A percentile compares a stretch with the other conserved stretches of the same genome.
Conservation (phyloP, 768 basidiomycete species). For the Collybia sp. region DNA sequence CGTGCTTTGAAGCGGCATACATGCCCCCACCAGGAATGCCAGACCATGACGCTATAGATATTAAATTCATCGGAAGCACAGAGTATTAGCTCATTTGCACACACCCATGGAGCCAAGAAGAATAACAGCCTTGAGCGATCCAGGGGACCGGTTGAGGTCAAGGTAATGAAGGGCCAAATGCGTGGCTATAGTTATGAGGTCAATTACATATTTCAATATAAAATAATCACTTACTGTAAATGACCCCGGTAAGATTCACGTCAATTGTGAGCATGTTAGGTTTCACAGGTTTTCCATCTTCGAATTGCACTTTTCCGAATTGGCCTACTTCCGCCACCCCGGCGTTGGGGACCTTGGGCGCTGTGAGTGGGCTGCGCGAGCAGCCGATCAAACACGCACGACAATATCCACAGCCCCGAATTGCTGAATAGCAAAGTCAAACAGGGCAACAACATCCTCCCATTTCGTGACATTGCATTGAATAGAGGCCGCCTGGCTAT, state of each 20-base stretch:
- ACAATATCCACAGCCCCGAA: conserved; percentile 52
- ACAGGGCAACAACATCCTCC: conserved; percentile 49
- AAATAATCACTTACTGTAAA: conserved; percentile 37
- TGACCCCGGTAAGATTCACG: conserved; percentile 42
- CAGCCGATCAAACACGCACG: conserved; percentile 24
- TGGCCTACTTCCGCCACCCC: conserved; percentile 34
- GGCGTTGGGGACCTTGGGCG: conserved; percentile 43
- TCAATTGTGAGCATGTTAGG: conserved; percentile 41
- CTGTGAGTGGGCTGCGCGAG: background rate
- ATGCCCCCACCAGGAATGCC: conserved; percentile 36
- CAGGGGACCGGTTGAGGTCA: conserved; percentile 25
- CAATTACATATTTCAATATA: background rate
- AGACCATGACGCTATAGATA: conserved; percentile 41
- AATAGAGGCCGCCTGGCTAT: conserved; percentile 36
- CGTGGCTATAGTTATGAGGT: conserved; percentile 24
- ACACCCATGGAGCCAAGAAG: conserved; percentile 53
- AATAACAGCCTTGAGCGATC: conserved; percentile 43
- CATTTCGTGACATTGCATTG: conserved; percentile 48
- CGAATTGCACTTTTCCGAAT: conserved; percentile 23
- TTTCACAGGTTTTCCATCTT: conserved; percentile 37
- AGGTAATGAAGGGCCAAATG: conserved; percentile 52
- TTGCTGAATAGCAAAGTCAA: conserved; percentile 39
- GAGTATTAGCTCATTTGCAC: conserved; percentile 3
- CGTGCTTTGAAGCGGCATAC: conserved; percentile 52
- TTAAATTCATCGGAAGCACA: background rate